A percentile compares a stretch with the other conserved stretches of the same genome.
Evolutionary conservation across 2,329 filamentous ascomycete genomes (phyloP).

Genomic region (Exophiala sp.): DNA sequence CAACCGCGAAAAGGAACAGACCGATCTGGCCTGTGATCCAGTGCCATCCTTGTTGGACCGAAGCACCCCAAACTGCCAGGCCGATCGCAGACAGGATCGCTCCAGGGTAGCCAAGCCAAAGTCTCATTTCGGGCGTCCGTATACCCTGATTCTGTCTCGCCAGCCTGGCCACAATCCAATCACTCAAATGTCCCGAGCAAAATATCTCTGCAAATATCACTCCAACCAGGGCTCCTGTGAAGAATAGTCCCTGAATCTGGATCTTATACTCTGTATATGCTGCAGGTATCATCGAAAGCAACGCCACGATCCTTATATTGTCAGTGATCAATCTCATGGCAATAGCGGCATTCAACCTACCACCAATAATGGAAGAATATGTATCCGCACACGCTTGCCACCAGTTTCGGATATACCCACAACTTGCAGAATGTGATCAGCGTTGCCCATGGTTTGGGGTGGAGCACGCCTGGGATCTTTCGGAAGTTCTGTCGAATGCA

Average conservation of each 20-base stretch:
- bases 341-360: not conserved
- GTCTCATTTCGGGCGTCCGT: constrained; percentile 7
- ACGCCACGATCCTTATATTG: constrained; percentile 1
- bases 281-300: constrained; percentile 9
- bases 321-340: not conserved
- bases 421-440: constrained; percentile 7
- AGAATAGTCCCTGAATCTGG: constrained; percentile 10
- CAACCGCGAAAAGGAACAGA: constrained; percentile 13
- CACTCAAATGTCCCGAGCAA: constrained; percentile 11
- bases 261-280: constrained; percentile 9
- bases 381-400: constrained; percentile 6
- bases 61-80: constrained; percentile 6
- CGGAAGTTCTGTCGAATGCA: constrained; percentile 6
- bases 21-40: constrained; percentile 13
- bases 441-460: constrained; percentile 11
- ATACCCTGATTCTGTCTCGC: constrained; percentile 1
- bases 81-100: constrained; percentile 8
- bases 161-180: constrained; percentile 4
- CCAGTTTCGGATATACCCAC: constrained; percentile 8
- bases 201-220: constrained; percentile 9
- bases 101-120: constrained; percentile 11
- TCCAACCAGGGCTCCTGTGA: constrained; percentile 6
- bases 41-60: constrained; percentile 5
- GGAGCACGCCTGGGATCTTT: constrained; percentile 8
- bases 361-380: constrained; percentile 16